Conservation (phyloP, 768 basidiomycete species). For the Ramaria sp. region DNA sequence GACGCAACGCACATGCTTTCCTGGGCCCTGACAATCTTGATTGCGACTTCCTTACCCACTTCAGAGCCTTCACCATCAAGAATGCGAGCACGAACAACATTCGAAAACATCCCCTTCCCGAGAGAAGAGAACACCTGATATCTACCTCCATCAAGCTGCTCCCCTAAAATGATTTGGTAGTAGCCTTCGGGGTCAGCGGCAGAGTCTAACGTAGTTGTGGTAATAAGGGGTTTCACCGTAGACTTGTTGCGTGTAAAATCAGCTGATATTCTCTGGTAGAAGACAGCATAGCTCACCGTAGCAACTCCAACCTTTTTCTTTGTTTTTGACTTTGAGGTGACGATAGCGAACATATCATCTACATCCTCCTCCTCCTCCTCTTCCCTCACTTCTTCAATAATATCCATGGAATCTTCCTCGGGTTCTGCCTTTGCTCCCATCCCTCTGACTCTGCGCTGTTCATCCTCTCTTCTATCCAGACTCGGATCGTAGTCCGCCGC, state of each 20-base stretch:
- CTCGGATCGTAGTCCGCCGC: slow-evolving; percentile 91
- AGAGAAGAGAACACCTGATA: slow-evolving; percentile 92
- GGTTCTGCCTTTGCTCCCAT: slow-evolving; percentile 24
- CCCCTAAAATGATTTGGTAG: slow-evolving; percentile 88
- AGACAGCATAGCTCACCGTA: background rate
- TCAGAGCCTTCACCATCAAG: slow-evolving; percentile 47
- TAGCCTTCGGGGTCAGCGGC: slow-evolving; percentile 94
- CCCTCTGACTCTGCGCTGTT: slow-evolving; percentile 52
- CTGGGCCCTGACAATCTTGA: slow-evolving; percentile 93
- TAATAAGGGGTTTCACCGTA: slow-evolving; percentile 38
- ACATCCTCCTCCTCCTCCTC: slow-evolving; percentile 69
- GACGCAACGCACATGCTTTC: slow-evolving; percentile 76
- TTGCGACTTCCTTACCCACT: slow-evolving; percentile 74
- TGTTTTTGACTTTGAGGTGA: slow-evolving; percentile 34
- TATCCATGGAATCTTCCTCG: slow-evolving; percentile 32
- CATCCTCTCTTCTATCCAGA: slow-evolving; percentile 76
- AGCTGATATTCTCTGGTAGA: background rate
- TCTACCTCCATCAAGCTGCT: slow-evolving; percentile 81
- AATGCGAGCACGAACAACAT: slow-evolving; percentile 84
- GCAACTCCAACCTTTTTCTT: slow-evolving; percentile 47
- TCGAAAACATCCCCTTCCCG: slow-evolving; percentile 99
- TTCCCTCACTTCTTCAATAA: slow-evolving; percentile 42
- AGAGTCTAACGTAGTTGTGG: slow-evolving; percentile 73
- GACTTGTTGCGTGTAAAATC: background rate
- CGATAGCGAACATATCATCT: slow-evolving; percentile 92